Evolutionary conservation across 768 basidiomycete genomes (phyloP), one percentile per base, ranked within the genome.

Genomic region (Lactarius hatsudake): DNA sequence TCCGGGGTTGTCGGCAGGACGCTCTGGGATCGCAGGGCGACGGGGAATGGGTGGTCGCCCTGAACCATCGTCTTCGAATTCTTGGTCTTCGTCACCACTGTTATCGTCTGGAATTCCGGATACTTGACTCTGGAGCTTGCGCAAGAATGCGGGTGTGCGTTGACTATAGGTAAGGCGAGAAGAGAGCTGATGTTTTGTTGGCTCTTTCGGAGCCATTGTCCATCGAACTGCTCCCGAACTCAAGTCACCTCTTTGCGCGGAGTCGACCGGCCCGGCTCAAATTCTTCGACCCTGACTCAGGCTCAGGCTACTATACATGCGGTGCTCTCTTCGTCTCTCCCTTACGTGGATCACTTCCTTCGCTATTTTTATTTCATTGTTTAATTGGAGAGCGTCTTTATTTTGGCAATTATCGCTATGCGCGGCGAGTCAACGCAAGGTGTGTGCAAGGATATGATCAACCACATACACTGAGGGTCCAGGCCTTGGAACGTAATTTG

Each of bases 401-500:
- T 82, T 77, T 79, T 81, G 65, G 66, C 61, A 73, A 83, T 78
- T 74, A 83, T 83, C 17, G 81, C 83, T 83, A 13, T 13, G 58
- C 15, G 59, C 26, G 28, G 57, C 28, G 53, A 36, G 56, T 58
- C 38, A 59, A 20, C 3, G n/a, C 3, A 13, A 28, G 23, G 4
- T 43, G n/a, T 3, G 13, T 67, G 48, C 66, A 55, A 18, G 28
- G 23, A 4, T 34, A 53, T 32, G 34, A 61, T 3, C n/a, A 20
- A 53, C 34, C 4, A 79, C 88, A 59, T 73, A 91, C 90, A 85
- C 75, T 89, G 83, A 32, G 91, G 83, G 73, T 89, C 92, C n/a
- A 94, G 83, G 51, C 86, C 85, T 77, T 94, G 93, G 79, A 84
- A 81, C 40, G 88, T 88, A 75, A 95, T 91, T 79, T 93, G 92